These are phyloP conservation scores for Pseudogymnoascus sp. DNA, from an alignment of 2,329 filamentous ascomycete genomes.

Conservation along the genomic window DNA sequence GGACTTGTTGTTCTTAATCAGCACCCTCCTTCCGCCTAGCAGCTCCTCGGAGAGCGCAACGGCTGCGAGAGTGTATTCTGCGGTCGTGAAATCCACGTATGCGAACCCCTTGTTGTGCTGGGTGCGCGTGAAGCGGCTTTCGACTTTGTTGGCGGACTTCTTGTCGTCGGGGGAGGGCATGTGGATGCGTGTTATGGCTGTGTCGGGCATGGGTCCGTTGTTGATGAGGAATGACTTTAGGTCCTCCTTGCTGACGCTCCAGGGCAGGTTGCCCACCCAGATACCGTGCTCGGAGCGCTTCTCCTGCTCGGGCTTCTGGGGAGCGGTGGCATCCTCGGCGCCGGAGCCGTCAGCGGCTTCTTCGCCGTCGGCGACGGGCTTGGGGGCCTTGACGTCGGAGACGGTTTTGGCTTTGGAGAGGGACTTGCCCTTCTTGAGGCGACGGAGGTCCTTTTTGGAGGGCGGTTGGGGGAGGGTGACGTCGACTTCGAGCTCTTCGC, in stretches of 20 bases:
- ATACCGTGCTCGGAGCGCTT: constrained; percentile 74
- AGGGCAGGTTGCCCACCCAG: constrained; percentile 96
- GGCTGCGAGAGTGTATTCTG: constrained; percentile 61
- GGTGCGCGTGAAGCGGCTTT: constrained; percentile 25
- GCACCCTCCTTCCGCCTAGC: constrained; percentile 65
- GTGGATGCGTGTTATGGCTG: constrained; percentile 70
- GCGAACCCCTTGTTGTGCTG: constrained; percentile 80
- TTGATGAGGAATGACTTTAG: constrained; percentile 74
- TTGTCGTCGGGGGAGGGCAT: constrained; percentile 43
- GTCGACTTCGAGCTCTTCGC: constrained; percentile 81
- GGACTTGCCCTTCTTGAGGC: constrained; percentile 75
- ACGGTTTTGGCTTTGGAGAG: constrained; percentile 39
- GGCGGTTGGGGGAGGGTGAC: constrained; percentile 83
- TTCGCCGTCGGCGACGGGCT: constrained; percentile 26
- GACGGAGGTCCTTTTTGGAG: constrained; percentile 87
- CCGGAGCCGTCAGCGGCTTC: constrained; percentile 23
- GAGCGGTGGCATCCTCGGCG: constrained; percentile 14
- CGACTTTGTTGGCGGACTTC: constrained; percentile 27
- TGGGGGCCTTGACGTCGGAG: constrained; percentile 34
- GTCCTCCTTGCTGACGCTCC: constrained; percentile 65
- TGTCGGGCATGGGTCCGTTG: constrained; percentile 58
- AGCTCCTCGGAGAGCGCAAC: constrained; percentile 81
- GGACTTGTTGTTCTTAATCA: constrained; percentile 88
- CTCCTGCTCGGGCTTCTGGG: constrained; percentile 36
- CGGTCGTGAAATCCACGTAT: constrained; percentile 80